These are phyloP conservation scores for Colletotrichum cuscutae DNA, from an alignment of 2,329 filamentous ascomycete genomes.

Conservation along the genomic window DNA sequence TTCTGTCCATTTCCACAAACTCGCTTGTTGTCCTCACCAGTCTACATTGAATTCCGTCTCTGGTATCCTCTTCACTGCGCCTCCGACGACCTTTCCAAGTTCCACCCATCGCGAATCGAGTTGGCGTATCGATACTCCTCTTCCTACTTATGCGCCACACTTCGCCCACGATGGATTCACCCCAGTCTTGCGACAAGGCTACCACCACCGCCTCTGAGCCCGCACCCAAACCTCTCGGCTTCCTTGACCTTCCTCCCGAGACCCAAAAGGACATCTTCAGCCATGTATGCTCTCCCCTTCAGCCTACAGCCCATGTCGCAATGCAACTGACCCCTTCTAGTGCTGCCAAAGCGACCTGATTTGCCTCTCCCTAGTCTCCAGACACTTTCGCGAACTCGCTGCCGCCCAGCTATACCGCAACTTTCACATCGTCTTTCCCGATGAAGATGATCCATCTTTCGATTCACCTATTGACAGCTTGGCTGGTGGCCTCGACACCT, in stretches of 20 bases:
- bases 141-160: conserved; percentile 8
- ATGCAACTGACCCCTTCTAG: conserved; percentile 44
- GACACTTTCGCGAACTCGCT: conserved; percentile 66
- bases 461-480: conserved; percentile 67
- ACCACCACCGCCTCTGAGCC: conserved; percentile 34
- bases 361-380: conserved; percentile 67
- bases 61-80: not conserved
- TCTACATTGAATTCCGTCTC: not conserved
- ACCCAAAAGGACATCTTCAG: conserved; percentile 60
- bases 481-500: conserved; percentile 68
- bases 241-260: conserved; percentile 58
- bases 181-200: conserved; percentile 44
- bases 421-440: conserved; percentile 70
- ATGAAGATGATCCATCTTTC: conserved; percentile 63
- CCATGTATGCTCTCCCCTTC: conserved; percentile 49
- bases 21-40: not conserved
- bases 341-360: conserved; percentile 64
- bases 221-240: conserved; percentile 38
- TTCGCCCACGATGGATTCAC: conserved; percentile 47
- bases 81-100: not conserved
- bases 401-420: conserved; percentile 68
- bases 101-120: not conserved
- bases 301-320: conserved; percentile 16
- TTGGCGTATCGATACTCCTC: not conserved
- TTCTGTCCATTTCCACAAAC: not conserved